Evolutionary conservation across 305 asterid genomes (phyloP), one percentile per base, ranked within the genome.

Genomic region (Plantago lanceolata): DNA sequence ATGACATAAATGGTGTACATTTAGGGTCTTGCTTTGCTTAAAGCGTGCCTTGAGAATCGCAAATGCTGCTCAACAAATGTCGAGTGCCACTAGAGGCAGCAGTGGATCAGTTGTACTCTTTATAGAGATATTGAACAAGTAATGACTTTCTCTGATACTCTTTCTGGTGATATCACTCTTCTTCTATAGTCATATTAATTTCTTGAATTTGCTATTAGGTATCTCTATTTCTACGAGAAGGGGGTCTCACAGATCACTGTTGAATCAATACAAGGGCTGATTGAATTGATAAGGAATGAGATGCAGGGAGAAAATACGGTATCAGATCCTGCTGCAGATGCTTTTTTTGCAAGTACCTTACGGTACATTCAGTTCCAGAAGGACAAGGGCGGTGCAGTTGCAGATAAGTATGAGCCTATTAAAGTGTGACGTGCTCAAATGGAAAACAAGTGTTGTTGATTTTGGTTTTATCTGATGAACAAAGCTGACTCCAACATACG

Each of bases 11-110:
- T 70, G 28, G 45, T 65, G 49, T 65, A 61, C 49, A 31, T 73
- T 24, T 45, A 94, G 99, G 95, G 97, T 90, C 68, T 75, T 94
- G 83, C 96, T 90, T 58, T 94, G 99, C 82, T 76, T 94, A 69
- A 94, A 94, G 84, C 99, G 99, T 70, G 93, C 99, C 45, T 73
- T 90, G 63, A 80, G 99, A 82, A 90, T 94, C 51, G 97, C 96
- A 48, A 94, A 94, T 79, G 95, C 97, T 61, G 96, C 84, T 61
- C 99, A 94, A 66, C 99, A 90, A 82, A 94, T 94, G 96, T 76
- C 97, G 49, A 94, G 63, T 79, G 97, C 95, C 68, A 76, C 96
- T 52, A 87, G 95, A 70, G 99, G 97, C 75, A 83, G 83, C 77
- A 65, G 91, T 52, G 97, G 89, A 78, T 84, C 99, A 26, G 85